phyloP scores from a whole-genome alignment of 495 filamentous ascomycete species.

The Lasiosphaeris hirsuta region DNA sequence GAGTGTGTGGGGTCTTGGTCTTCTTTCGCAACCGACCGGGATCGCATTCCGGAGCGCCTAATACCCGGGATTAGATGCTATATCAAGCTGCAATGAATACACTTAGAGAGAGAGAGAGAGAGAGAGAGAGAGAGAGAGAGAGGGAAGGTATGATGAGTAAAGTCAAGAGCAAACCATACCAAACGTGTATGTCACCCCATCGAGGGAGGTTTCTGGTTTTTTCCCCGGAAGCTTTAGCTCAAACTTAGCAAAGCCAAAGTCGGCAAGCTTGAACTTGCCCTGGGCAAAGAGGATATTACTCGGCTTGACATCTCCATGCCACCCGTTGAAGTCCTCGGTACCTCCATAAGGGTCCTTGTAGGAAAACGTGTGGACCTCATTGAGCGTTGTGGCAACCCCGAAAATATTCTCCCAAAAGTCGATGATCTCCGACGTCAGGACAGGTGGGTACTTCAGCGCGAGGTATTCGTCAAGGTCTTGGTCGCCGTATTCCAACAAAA shows the following conservation, averaged over 20 bases:
- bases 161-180: constrained; percentile 19
- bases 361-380: constrained; percentile 30
- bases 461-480: constrained; percentile 37
- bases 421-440: constrained; percentile 25
- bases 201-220: constrained; percentile 13
- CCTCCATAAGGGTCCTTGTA: background rate
- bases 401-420: constrained; percentile 38
- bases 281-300: constrained; percentile 38
- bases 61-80: background rate
- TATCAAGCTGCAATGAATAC: too few relatives aligned
- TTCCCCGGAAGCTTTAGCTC: constrained; percentile 12
- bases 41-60: constrained; percentile 17
- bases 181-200: constrained; percentile 37
- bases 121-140: too few relatives aligned
- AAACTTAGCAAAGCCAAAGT: constrained; percentile 41
- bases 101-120: too few relatives aligned
- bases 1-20: constrained; percentile 19
- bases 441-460: constrained; percentile 24
- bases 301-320: constrained; percentile 42
- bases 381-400: constrained; percentile 32
- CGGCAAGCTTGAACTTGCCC: constrained; percentile 40
- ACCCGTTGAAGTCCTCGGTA: constrained; percentile 23
- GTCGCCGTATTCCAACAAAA: constrained; percentile 37
- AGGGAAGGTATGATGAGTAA: background rate
- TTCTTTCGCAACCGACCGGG: constrained; percentile 10